These are phyloP conservation scores for Theileria orientalis DNA, from an alignment of 169 alveolate species.

Conservation along the genomic window DNA sequence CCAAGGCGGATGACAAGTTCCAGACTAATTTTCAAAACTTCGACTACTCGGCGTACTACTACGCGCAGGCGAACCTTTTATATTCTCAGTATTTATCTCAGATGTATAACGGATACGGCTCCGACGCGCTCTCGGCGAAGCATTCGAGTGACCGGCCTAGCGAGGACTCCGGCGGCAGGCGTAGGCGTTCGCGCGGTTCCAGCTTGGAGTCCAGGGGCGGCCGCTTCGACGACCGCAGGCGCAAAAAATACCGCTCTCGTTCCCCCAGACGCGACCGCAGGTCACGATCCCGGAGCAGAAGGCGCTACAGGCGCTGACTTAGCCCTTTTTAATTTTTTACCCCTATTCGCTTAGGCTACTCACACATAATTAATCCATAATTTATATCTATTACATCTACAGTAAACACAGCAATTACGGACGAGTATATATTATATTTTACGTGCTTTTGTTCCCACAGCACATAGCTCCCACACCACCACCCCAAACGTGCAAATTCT, in stretches of 20 bases:
- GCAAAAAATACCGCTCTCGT: background rate
- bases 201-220: background rate
- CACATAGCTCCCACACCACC: too few relatives aligned
- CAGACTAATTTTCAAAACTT: constrained; percentile 7
- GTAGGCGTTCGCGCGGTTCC: background rate
- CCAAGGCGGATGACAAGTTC: constrained; percentile 57
- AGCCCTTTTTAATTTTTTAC: too few relatives aligned
- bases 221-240: background rate
- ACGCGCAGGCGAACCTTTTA: constrained; percentile 65
- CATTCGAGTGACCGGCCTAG: background rate
- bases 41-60: constrained; percentile 57
- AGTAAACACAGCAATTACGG: too few relatives aligned
- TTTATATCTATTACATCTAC: too few relatives aligned
- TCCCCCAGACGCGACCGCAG: too few relatives aligned
- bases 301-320: background rate
- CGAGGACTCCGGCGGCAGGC: background rate
- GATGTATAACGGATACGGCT: constrained; percentile 27
- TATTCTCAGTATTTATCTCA: constrained; percentile 63
- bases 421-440: too few relatives aligned
- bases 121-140: constrained; percentile 1
- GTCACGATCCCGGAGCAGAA: background rate
- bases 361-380: too few relatives aligned
- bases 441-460: too few relatives aligned
- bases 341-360: too few relatives aligned
- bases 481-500: too few relatives aligned